Percentiles rank a stretch among this genome's conserved stretches.
phyloP scores from a whole-genome alignment of 257 asterid species.

The Forsythia suspensa region DNA sequence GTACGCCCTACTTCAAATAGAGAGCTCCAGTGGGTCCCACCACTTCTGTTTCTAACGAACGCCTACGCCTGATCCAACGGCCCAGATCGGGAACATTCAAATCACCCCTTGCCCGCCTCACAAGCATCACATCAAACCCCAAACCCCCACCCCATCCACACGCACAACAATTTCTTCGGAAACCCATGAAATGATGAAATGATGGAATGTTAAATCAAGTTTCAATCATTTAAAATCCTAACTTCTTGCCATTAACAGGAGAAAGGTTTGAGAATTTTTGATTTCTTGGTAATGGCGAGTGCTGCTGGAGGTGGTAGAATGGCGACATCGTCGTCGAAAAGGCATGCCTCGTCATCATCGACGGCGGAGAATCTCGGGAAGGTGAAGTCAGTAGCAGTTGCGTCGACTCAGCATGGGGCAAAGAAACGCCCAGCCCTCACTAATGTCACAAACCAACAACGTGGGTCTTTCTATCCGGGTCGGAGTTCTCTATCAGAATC shows the following conservation, averaged over 20 bases:
- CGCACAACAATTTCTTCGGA: background rate
- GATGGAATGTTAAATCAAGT: background rate
- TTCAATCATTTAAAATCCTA: background rate
- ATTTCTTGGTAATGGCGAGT: conserved; percentile 39
- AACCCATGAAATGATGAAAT: background rate
- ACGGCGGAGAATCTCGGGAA: conserved; percentile 43
- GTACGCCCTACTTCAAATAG: conserved; percentile 24
- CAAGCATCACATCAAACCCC: conserved; percentile 38
- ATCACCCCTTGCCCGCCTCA: conserved; percentile 55
- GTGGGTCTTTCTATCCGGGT: conserved; percentile 27
- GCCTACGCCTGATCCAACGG: conserved; percentile 51
- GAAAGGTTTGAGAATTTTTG: no score
- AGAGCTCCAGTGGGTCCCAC: conserved; percentile 48
- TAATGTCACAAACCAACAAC: conserved; percentile 68
- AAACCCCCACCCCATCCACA: background rate
- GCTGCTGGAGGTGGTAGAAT: conserved; percentile 42
- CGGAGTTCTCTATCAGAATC: conserved; percentile 44
- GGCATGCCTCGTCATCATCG: conserved; percentile 53
- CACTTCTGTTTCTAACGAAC: conserved; percentile 44
- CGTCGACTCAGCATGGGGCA: conserved; percentile 31
- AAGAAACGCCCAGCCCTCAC: conserved; percentile 84
- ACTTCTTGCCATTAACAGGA: conserved; percentile 21
- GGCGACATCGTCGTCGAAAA: conserved; percentile 66
- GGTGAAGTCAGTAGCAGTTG: conserved; percentile 25
- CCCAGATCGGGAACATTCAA: conserved; percentile 42